phyloP scores from a whole-genome alignment of 1,139 yeast species.

The Geotrichum histeridarum region DNA sequence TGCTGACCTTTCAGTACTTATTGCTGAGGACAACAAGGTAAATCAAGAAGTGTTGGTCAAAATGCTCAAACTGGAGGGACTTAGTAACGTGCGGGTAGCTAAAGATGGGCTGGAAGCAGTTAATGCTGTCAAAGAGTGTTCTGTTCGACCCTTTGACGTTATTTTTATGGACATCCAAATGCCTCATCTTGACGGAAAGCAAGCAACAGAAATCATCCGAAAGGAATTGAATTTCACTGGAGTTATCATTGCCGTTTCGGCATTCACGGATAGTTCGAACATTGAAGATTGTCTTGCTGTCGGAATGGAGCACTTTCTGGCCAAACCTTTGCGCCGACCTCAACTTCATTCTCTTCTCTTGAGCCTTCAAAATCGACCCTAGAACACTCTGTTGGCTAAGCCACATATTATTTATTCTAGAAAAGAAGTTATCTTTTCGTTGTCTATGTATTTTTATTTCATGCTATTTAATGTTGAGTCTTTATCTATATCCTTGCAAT shows the following conservation, averaged over 20 bases:
- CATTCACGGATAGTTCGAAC: slow-evolving; percentile 89
- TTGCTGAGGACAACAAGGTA: slow-evolving; percentile 93
- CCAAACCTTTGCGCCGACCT: slow-evolving; percentile 74
- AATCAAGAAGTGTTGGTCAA: slow-evolving; percentile 90
- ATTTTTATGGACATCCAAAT: slow-evolving; percentile 95
- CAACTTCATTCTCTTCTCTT: slow-evolving; percentile 26
- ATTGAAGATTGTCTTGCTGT: slow-evolving; percentile 74
- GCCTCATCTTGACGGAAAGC: slow-evolving; percentile 88
- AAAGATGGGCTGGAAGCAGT: slow-evolving; percentile 91
- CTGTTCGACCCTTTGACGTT: slow-evolving; percentile 47
- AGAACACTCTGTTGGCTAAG: background rate
- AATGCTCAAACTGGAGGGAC: slow-evolving; percentile 83
- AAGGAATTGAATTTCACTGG: slow-evolving; percentile 51
- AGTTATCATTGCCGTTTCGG: slow-evolving; percentile 90
- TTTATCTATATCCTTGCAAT: too few relatives aligned
- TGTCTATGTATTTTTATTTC: too few relatives aligned
- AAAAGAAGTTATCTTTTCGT: too few relatives aligned
- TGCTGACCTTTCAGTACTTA: slow-evolving; percentile 47
- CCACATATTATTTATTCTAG: too few relatives aligned
- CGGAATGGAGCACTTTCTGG: slow-evolving; percentile 86
- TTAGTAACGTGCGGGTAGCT: slow-evolving; percentile 66
- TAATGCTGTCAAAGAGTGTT: slow-evolving; percentile 42
- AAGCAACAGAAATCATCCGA: slow-evolving; percentile 72
- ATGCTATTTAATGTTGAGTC: too few relatives aligned
- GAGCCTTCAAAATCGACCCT: background rate